Conservation (phyloP, 495 filamentous ascomycete genomes). For the Podospora pseudopauciseta region DNA sequence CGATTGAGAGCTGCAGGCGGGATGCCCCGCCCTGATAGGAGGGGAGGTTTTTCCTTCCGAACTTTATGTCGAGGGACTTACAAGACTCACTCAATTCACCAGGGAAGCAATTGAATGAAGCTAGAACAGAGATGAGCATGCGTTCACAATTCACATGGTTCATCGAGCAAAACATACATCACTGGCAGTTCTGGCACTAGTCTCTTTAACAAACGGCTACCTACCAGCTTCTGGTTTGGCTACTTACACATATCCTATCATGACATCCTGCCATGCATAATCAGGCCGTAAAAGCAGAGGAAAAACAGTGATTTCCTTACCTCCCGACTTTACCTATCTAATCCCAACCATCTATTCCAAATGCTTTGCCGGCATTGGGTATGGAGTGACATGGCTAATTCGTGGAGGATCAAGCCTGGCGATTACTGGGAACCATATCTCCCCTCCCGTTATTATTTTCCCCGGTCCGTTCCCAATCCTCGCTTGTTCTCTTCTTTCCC, state of each 20-base stretch:
- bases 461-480: not conserved
- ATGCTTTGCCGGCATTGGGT: slow-evolving; percentile 2
- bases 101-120: too few relatives aligned
- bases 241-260: not conserved
- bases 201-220: not conserved
- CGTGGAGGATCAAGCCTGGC: not conserved
- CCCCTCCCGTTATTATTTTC: not conserved
- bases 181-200: not conserved
- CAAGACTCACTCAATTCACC: too few relatives aligned
- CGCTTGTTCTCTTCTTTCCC: not conserved
- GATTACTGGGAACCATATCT: not conserved
- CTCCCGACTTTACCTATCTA: slow-evolving; percentile 3
- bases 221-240: not conserved
- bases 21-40: slow-evolving; percentile 13
- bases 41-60: slow-evolving; percentile 1
- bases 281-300: slow-evolving; percentile 2
- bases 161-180: not conserved
- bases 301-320: slow-evolving; percentile 1
- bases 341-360: not conserved
- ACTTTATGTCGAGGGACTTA: not conserved
- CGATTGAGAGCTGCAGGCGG: slow-evolving; percentile 5
- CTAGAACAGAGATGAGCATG: too few relatives aligned
- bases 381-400: too few relatives aligned
- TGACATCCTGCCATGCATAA: not conserved
- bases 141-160: too few relatives aligned